Evolutionary conservation across 1,284 basidiomycete genomes (phyloP), one percentile per base, ranked within the genome.

Genomic region (Marasmius fiardii): DNA sequence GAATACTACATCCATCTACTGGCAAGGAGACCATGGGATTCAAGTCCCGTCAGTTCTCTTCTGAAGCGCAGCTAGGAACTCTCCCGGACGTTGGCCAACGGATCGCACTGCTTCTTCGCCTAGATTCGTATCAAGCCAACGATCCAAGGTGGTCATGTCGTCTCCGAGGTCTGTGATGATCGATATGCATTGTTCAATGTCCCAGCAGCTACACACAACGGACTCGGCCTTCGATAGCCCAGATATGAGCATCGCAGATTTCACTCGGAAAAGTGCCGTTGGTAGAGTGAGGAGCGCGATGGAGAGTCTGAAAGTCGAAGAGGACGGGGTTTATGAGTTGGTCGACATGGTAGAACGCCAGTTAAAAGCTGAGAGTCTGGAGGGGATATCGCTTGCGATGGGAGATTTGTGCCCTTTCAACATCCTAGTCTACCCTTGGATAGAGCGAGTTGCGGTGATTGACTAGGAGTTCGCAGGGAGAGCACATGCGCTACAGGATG

Each of bases 401-500:
- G 53, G 53, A 33, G 53, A 50, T 31, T 49, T 44, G 7, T 54
- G 53, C 45, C 8, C 23, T 23, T 45, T 45, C 4, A 37, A 45
- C 4, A 37, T 54, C 23, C 52, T 54, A 12, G 43, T 54, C 5
- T 37, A 35, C 45, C 23, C 53, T 11, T 34, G 3, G n/a, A 35
- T 18, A 18, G 39, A 49, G 37, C 41, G 24, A 5, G 37, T 51
- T 6, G 47, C 44, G 10, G 39, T 55, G 3, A 47, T 55, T n/a
- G 54, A 55, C 23, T 55, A 47, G 54, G 47, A 51, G 26, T 51
- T 51, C 20, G 47, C 54, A 18, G 54, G 54, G 3, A 34, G 33
- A 28, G 54, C 34, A 21, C 33, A 33, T 24, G 4, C 54, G 16
- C 18, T 51, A 10, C 54, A 55, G 34, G 54, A 55, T 49, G 34